These are phyloP conservation scores for Drechslerella dactyloides DNA, from an alignment of 2,329 filamentous ascomycete genomes.

Conservation along the genomic window DNA sequence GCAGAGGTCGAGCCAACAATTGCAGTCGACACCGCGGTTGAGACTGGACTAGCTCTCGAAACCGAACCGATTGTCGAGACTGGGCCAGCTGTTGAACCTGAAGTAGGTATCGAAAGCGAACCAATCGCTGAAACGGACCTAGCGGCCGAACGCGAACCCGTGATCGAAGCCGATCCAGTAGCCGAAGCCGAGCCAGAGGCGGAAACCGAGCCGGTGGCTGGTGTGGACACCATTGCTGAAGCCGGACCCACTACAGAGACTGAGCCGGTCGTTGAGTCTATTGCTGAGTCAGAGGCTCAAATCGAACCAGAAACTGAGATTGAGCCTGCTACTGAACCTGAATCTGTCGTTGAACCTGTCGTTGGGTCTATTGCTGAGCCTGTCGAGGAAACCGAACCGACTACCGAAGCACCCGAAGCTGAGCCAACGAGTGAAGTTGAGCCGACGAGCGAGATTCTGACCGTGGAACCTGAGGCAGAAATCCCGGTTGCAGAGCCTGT, in stretches of 20 bases:
- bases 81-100: conserved; percentile 8
- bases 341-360: conserved; percentile 9
- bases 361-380: background rate
- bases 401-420: conserved; percentile 1
- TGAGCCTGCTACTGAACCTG: conserved; percentile 2
- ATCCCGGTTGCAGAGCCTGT: background rate
- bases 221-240: background rate
- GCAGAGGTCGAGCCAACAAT: background rate
- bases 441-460: too few species aligned
- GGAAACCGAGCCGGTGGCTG: conserved; percentile 3
- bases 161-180: conserved; percentile 8
- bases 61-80: background rate
- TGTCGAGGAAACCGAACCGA: conserved; percentile 9
- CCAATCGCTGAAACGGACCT: conserved; percentile 3
- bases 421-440: conserved; percentile 1
- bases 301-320: conserved; percentile 5
- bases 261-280: background rate
- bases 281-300: background rate
- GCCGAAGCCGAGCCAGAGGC: background rate
- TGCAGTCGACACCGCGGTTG: background rate
- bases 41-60: conserved; percentile 8
- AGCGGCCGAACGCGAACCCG: background rate
- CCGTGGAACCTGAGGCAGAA: conserved; percentile 5
- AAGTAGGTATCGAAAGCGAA: conserved; percentile 6
- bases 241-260: background rate